Base-by-base conservation (phyloP, 2,329 filamentous ascomycete genomes). In the Cladosporium sp. region DNA sequence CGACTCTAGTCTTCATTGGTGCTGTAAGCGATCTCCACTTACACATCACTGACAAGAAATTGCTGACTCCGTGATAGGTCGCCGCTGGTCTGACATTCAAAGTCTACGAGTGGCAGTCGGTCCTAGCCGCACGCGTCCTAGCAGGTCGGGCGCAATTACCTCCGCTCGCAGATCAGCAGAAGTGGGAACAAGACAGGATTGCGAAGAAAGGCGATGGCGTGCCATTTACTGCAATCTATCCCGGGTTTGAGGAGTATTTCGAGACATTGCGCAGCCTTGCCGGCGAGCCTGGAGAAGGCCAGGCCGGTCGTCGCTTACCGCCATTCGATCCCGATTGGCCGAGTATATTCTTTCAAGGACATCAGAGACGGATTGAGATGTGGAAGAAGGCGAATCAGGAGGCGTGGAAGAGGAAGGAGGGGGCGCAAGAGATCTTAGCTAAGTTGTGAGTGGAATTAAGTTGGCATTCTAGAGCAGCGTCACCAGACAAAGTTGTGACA, bases 241-340 rank as follows among this genome's bases (percentile, higher is more conserved):
- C 88, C 0, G 83, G 89, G 34, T 90, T 90, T 72, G 84, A 88
- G 68, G 82, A 86, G 15, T 90, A 90, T 71, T 90, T 90, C 69
- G 86, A 90, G 73, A 78, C 78, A 1, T 67, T 88, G 18, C 79
- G 86, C 34, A 69, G 66, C 21, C 68, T 88, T 28, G 83, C 85
- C 1, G 85, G 85, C 0, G 80, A 83, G 32, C 54, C 54, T 7
- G 12, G 24, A 15, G n/a, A 26, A 28, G 54, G 32, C n/a, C 34
- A 41, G 55, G 34, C 55, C 5, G 34, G 55, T 15, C 55, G 55
- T 14, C 18, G 55, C 18, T 36, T 41, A 32, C 55, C 34, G 12
- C 18, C 30, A 10, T 59, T 59, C 8, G 34, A 59, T 41, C 8
- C 1, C 6, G 15, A n/a, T 15, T 59, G 55, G 55, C 30, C 21